phyloP scores from a whole-genome alignment of 352 stramenopile species.

The Saprolegnia diclina region DNA sequence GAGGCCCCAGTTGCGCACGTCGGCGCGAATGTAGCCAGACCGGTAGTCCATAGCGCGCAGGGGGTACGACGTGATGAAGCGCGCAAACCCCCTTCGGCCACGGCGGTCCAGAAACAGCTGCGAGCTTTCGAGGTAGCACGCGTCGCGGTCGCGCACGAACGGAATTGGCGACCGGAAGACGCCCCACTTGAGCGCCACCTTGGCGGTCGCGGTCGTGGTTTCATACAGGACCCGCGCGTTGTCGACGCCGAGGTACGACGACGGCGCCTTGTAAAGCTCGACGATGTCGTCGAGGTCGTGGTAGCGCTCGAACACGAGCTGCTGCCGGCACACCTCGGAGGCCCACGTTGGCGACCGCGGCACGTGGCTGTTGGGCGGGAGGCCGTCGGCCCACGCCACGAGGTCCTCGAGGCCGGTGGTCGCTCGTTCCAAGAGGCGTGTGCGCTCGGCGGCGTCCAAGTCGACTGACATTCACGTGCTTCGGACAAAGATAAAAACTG shows the following conservation, averaged over 20 bases:
- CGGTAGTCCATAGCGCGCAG: background rate
- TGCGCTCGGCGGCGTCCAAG: no score
- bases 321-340: background rate
- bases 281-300: background rate
- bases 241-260: background rate
- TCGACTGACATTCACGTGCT: no score
- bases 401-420: background rate
- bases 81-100: background rate
- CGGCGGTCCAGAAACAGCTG: background rate
- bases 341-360: background rate
- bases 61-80: background rate
- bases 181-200: constrained; percentile 1
- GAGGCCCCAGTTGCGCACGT: background rate
- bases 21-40: background rate
- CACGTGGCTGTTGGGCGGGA: background rate
- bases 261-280: background rate
- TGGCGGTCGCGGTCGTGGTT: background rate
- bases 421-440: background rate
- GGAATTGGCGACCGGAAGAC: background rate
- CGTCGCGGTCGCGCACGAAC: background rate
- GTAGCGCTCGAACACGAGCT: background rate
- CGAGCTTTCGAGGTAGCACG: background rate
- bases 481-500: no score
- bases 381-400: background rate
- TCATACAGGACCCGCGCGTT: background rate